phyloP scores from a whole-genome alignment of 148 eudicot genomes.

The Rhododendron vialii region DNA sequence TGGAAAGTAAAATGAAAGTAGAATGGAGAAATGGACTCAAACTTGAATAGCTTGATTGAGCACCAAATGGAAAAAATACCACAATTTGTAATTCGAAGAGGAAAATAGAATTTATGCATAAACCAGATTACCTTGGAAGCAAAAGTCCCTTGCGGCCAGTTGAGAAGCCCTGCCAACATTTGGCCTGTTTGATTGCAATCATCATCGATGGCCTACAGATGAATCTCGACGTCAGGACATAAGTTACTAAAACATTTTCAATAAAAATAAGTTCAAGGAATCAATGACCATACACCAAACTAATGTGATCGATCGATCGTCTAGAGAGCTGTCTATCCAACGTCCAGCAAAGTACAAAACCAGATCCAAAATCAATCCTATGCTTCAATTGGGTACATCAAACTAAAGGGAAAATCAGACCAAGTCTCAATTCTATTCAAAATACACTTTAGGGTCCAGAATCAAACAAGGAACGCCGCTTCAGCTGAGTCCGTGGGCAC shows the following conservation, averaged over 20 bases:
- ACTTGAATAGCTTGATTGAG: not conserved
- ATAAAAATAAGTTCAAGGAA: not conserved
- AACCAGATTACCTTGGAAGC: conserved; percentile 77
- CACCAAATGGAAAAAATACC: not conserved
- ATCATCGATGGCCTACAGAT: conserved; percentile 86
- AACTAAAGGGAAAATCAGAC: not conserved
- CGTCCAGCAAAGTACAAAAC: not conserved
- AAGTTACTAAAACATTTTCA: not conserved
- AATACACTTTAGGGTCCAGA: not conserved
- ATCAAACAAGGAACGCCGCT: not conserved
- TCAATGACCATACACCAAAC: not conserved
- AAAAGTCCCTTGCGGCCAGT: conserved; percentile 98
- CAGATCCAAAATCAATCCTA: not conserved
- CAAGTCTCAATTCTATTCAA: not conserved
- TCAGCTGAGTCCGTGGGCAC: not conserved
- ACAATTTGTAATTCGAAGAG: not conserved
- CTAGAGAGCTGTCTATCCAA: not conserved
- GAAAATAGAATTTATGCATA: not conserved
- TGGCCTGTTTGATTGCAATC: conserved; percentile 99
- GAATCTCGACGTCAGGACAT: conserved; percentile 10
- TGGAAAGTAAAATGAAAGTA: not conserved
- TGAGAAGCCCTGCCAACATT: conserved; percentile 93
- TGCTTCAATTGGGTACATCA: not conserved
- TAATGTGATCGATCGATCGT: not conserved
- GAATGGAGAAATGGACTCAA: not conserved